A percentile compares a stretch with the other conserved stretches of the same genome.
These are phyloP conservation scores for Globisporangium paddicum DNA, from an alignment of 352 stramenopile species.

Conservation along the genomic window DNA sequence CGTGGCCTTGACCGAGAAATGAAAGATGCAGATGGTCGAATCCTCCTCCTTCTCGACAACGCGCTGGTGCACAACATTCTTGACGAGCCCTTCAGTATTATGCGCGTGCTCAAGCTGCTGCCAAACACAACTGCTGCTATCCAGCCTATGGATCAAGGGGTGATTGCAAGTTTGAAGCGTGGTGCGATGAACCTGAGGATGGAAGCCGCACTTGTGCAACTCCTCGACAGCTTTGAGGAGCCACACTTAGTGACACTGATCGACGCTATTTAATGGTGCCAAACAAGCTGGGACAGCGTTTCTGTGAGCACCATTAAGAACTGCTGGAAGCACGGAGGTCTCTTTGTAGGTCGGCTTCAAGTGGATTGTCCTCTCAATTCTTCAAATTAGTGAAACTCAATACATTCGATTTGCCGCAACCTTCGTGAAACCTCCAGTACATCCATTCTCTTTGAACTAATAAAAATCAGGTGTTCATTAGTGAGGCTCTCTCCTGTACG, in stretches of 20 bases:
- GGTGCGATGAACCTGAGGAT: background rate
- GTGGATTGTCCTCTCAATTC: background rate
- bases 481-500: no score
- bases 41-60: background rate
- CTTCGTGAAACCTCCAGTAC: background rate
- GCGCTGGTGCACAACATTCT: background rate
- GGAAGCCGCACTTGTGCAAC: background rate
- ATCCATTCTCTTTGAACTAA: background rate
- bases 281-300: background rate
- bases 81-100: background rate
- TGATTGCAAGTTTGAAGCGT: background rate
- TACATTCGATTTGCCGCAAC: background rate
- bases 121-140: background rate
- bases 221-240: background rate
- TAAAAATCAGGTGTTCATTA: no score
- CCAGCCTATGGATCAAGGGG: background rate
- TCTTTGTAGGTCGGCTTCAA: background rate
- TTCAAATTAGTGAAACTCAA: background rate
- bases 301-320: background rate
- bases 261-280: background rate
- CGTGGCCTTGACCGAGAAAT: no score
- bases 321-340: background rate
- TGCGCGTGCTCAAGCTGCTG: background rate
- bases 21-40: no score
- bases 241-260: background rate